Conservation (phyloP, 129 eudicot species). For the Lonicera japonica region DNA sequence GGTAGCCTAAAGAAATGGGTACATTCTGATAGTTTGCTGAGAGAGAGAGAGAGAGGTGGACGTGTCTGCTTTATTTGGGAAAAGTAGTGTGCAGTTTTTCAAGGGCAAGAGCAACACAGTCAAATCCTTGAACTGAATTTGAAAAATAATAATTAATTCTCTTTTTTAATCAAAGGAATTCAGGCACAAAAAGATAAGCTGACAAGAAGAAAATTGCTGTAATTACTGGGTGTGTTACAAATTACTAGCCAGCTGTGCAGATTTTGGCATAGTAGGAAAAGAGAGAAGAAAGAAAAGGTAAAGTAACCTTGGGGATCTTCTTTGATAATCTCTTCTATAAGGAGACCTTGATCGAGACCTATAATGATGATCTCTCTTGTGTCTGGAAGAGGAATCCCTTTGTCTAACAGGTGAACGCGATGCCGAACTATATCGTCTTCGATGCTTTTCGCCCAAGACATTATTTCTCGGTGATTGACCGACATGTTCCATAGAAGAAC, state of each 20-base stretch:
- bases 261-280: too few species aligned
- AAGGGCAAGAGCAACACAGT: too few species aligned
- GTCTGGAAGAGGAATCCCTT: slow-evolving; percentile 14
- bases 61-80: too few species aligned
- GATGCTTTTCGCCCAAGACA: background rate
- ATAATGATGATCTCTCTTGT: slow-evolving; percentile 11
- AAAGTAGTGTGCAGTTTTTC: too few species aligned
- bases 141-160: too few species aligned
- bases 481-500: background rate
- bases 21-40: too few species aligned
- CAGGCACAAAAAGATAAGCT: background rate
- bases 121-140: too few species aligned
- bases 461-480: background rate
- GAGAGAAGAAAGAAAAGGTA: background rate
- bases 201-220: too few species aligned
- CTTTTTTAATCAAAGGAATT: background rate
- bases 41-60: too few species aligned
- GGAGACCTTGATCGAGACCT: slow-evolving; percentile 29
- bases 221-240: too few species aligned
- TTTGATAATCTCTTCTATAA: slow-evolving; percentile 7
- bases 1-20: too few species aligned
- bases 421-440: slow-evolving; percentile 9
- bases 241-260: too few species aligned
- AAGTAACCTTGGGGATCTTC: slow-evolving; percentile 12
- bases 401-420: slow-evolving; percentile 14